Conservation (phyloP, 2,329 filamentous ascomycete species). For the Diaporthe batatas region DNA sequence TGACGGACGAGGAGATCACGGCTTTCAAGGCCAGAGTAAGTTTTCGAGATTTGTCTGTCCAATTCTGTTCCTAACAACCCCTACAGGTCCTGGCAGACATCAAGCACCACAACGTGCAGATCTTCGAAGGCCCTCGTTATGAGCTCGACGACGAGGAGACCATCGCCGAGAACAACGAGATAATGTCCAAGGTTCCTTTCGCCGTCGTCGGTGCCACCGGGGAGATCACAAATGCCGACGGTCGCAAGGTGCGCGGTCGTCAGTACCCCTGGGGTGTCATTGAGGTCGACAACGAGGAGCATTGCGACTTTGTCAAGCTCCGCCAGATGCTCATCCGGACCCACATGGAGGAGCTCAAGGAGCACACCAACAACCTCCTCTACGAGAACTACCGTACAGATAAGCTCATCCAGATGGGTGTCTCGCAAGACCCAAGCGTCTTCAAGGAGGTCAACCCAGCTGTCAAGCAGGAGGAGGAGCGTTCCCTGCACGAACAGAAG, state of each 20-base stretch:
- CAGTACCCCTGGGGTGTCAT: constrained; percentile 98
- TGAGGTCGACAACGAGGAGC: constrained; percentile 99
- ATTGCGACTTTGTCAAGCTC: constrained; percentile 99
- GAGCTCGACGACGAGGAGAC: constrained; percentile 99
- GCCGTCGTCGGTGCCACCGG: constrained; percentile 97
- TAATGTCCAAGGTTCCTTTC: constrained; percentile 99
- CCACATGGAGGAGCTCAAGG: constrained; percentile 99
- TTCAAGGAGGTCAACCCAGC: constrained; percentile 99
- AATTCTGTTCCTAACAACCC: constrained; percentile 32
- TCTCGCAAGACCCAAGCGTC: constrained; percentile 97
- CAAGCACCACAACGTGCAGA: constrained; percentile 96
- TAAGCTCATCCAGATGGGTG: constrained; percentile 98
- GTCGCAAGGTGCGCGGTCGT: constrained; percentile 95
- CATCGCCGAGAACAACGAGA: constrained; percentile 99
- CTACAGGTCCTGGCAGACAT: constrained; percentile 94
- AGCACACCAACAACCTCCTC: constrained; percentile 98
- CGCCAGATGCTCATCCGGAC: constrained; percentile 99
- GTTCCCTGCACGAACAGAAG: constrained; percentile 98
- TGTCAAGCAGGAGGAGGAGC: constrained; percentile 99
- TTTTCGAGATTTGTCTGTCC: constrained; percentile 43
- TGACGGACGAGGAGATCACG: constrained; percentile 95
- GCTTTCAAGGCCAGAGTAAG: constrained; percentile 97
- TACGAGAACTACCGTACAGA: constrained; percentile 99
- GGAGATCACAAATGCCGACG: constrained; percentile 91
- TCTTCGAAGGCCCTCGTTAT: constrained; percentile 98